These are phyloP conservation scores for Exidia glandulosa DNA, from an alignment of 768 basidiomycete species.

Conservation along the genomic window DNA sequence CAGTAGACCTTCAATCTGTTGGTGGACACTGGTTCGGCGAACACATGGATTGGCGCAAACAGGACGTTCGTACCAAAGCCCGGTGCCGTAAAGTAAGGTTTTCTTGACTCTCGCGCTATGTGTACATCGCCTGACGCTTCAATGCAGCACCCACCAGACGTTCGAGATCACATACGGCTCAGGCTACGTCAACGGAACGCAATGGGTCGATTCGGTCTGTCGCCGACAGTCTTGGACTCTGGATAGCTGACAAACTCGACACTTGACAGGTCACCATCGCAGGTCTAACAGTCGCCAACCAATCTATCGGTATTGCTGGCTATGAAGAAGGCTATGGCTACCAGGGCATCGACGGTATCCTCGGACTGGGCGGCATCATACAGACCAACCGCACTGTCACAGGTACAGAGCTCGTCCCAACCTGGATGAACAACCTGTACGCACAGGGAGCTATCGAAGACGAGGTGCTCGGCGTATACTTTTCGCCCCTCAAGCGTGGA, in stretches of 20 bases:
- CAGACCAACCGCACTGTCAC: conserved; percentile 1
- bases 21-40: conserved; percentile 1
- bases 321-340: not conserved
- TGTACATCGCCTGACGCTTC: not conserved
- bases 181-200: not conserved
- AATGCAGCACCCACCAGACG: not conserved
- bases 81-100: not conserved
- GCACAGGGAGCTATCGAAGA: not conserved
- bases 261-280: not conserved
- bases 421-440: conserved; percentile 1
- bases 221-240: not conserved
- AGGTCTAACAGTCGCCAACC: not conserved
- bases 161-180: conserved; percentile 1
- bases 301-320: conserved; percentile 3
- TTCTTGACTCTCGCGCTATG: not conserved
- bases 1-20: conserved; percentile 1
- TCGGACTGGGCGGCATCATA: conserved; percentile 1
- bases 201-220: conserved; percentile 2
- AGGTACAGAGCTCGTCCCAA: not conserved
- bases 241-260: not conserved
- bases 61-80: not conserved
- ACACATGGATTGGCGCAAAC: conserved; percentile 2
- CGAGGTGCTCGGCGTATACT: conserved; percentile 4
- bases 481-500: not conserved
- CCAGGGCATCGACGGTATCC: conserved; percentile 4